These are phyloP conservation scores for Pezicula radicicola DNA, from an alignment of 2,329 filamentous ascomycete genomes.

Conservation along the genomic window DNA sequence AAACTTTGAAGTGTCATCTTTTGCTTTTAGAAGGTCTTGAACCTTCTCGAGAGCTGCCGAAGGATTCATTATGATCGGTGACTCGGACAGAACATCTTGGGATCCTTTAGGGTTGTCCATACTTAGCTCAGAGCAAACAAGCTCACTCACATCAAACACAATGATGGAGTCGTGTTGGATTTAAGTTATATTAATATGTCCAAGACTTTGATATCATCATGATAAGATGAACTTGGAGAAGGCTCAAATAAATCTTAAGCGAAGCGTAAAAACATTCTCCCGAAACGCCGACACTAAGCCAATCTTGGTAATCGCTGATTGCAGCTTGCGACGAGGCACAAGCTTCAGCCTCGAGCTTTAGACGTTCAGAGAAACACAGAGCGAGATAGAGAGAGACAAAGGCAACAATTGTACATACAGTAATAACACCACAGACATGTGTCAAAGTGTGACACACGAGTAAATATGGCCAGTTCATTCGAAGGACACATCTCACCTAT, in stretches of 20 bases:
- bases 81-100: neutral
- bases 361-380: neutral
- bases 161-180: too few species aligned
- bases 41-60: conserved; percentile 44
- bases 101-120: too few species aligned
- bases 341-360: neutral
- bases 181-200: too few species aligned
- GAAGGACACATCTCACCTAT: conserved; percentile 16
- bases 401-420: neutral
- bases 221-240: too few species aligned
- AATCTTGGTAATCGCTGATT: neutral
- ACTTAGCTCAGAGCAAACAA: too few species aligned
- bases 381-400: too few species aligned
- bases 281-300: neutral
- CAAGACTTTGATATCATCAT: too few species aligned
- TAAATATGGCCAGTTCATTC: conserved; percentile 29
- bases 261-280: neutral
- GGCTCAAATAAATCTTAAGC: neutral
- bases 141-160: too few species aligned
- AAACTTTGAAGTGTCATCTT: conserved; percentile 66
- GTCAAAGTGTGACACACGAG: conserved; percentile 12
- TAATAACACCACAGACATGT: conserved; percentile 7
- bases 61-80: conserved; percentile 9
- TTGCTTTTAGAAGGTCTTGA: conserved; percentile 51
- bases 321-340: neutral